Evolutionary conservation across 2,329 filamentous ascomycete genomes (phyloP).

Genomic region (Phaeosphaeria sp.): DNA sequence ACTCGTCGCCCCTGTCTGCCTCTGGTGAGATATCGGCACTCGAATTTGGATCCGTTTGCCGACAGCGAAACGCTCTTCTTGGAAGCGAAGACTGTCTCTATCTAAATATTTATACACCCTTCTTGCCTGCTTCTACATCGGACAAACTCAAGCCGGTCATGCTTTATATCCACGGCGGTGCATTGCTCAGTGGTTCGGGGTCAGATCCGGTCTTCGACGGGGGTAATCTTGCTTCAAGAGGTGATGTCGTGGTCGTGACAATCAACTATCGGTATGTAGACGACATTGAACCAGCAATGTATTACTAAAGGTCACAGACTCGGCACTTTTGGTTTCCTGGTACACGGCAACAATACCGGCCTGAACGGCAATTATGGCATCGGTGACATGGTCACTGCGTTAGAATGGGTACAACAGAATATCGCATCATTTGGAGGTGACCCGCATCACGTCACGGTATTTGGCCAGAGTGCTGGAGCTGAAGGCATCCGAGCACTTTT

Average conservation of each 20-base stretch:
- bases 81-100: background rate
- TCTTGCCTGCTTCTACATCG: background rate
- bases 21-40: background rate
- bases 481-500: background rate
- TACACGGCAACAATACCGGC: background rate
- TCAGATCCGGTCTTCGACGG: background rate
- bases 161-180: background rate
- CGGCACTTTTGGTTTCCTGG: background rate
- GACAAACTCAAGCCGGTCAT: background rate
- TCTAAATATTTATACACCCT: background rate
- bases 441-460: background rate
- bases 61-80: background rate
- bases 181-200: background rate
- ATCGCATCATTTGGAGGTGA: background rate
- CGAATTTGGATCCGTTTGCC: background rate
- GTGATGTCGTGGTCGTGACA: background rate
- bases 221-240: background rate
- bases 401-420: background rate
- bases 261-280: background rate
- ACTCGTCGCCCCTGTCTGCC: background rate
- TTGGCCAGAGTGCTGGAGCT: background rate
- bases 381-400: background rate
- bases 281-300: background rate
- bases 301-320: background rate
- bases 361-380: background rate